These are phyloP conservation scores for Achaetomiella virescens DNA, from an alignment of 495 filamentous ascomycete genomes.

Conservation along the genomic window DNA sequence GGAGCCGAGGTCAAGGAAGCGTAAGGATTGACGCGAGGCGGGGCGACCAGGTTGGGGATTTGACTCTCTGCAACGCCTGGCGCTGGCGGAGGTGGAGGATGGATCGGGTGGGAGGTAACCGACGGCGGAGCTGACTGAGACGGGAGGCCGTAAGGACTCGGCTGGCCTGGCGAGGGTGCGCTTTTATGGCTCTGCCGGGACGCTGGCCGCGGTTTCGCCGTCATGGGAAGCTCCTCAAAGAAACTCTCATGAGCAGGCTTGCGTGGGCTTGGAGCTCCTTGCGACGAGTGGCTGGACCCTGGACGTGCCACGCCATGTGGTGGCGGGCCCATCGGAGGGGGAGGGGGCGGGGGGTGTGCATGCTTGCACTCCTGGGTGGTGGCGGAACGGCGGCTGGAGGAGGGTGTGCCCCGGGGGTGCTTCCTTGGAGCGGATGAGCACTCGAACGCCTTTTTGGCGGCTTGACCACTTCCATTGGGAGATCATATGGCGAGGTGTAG, in stretches of 20 bases:
- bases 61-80: constrained; percentile 20
- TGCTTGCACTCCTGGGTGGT: constrained; percentile 59
- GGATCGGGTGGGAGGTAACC: constrained; percentile 8
- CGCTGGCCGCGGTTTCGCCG: constrained; percentile 50
- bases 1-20: constrained; percentile 40
- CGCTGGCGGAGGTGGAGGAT: constrained; percentile 22
- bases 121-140: constrained; percentile 28
- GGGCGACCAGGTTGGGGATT: constrained; percentile 41
- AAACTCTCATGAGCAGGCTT: constrained; percentile 51
- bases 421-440: constrained; percentile 34
- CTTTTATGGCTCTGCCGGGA: constrained; percentile 35
- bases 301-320: constrained; percentile 29
- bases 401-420: constrained; percentile 29
- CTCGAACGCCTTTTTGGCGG: constrained; percentile 53
- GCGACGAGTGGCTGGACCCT: constrained; percentile 29
- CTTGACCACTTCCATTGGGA: constrained; percentile 79
- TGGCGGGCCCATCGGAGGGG: constrained; percentile 24
- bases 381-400: constrained; percentile 39
- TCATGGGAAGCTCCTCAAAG: constrained; percentile 80
- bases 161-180: constrained; percentile 34
- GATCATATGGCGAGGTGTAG: constrained; percentile 88
- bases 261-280: constrained; percentile 19
- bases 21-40: constrained; percentile 60
- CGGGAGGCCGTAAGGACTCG: constrained; percentile 30
- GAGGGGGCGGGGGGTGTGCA: constrained; percentile 39